Percentiles rank a stretch among this genome's conserved stretches.
phyloP scores from a whole-genome alignment of 768 basidiomycete genomes.

The Agrocybe pediades region DNA sequence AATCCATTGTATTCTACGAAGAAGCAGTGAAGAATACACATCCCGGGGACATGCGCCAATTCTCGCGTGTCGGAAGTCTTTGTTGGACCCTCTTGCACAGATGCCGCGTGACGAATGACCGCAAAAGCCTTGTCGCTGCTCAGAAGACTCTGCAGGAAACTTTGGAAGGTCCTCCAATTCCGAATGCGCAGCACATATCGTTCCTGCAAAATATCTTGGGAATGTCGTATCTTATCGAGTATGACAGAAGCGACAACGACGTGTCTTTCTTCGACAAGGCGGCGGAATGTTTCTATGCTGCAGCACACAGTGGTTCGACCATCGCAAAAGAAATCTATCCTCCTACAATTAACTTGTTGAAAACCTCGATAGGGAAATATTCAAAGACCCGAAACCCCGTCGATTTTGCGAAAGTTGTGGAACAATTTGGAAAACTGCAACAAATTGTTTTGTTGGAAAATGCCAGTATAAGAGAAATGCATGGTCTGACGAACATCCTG shows the following conservation, averaged over 20 bases:
- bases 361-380: conserved; percentile 4
- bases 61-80: conserved; percentile 5
- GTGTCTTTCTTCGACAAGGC: conserved; percentile 2
- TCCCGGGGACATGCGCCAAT: neutral
- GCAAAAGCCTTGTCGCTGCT: neutral
- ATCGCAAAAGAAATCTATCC: neutral
- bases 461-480: neutral
- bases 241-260: conserved; percentile 2
- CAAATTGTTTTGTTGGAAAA: neutral
- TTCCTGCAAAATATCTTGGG: conserved; percentile 6
- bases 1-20: conserved; percentile 16
- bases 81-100: conserved; percentile 4
- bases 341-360: neutral
- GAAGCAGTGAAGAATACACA: conserved; percentile 9
- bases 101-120: conserved; percentile 1
- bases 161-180: neutral
- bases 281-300: conserved; percentile 1
- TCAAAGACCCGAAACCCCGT: neutral
- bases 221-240: conserved; percentile 1
- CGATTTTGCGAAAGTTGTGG: conserved; percentile 1
- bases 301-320: neutral
- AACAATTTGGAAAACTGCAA: neutral
- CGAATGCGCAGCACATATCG: neutral
- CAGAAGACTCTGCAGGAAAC: neutral
- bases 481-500: neutral